Evolutionary conservation across 192 early-diverging fungal species (phyloP), one percentile per base, ranked within the genome.

Genomic region (Phlyctochytrium planicorne): DNA sequence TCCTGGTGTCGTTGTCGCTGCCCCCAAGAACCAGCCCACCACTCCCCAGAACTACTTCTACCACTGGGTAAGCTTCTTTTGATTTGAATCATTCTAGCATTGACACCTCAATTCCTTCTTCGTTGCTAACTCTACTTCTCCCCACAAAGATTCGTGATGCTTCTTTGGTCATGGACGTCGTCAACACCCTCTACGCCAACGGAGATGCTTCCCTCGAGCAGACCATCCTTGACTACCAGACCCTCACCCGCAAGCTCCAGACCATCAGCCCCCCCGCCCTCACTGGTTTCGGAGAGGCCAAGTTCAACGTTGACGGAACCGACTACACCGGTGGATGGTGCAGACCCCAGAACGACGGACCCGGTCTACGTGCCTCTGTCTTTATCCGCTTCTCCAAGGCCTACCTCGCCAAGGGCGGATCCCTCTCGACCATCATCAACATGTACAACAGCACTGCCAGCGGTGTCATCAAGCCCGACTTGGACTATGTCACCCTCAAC

Each of bases 321-420:
- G 64, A 72, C 30, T 90, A 82, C 63, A 78, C 56, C 0, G 60
- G 40, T 0, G 67, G 52, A 27, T 89, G 89, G 89, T 81, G 86
- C 31, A 83, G 87, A 30, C 89, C 89, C 23, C 89, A 90, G 63
- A 83, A 88, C 72, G 89, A 90, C 70, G 87, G 87, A 10, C 89
- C 89, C 30, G 87, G 85, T 3, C 77, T 85, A 30, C 78, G 87
- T 2, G 64, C 63, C 12, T 52, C 63, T 50, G 20, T n/a, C 29
- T 65, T 65, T 29, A 79, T 80, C 2, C 40, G 65, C 10, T 81
- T 83, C 68, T 71, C 75, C 23, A 66, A 78, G 20, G 52, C 60
- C 33, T 83, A 80, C 60, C 34, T 79, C 25, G 65, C 73, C 59
- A 56, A 61, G 24, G 64, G 65, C 33, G 68, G 69, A 31, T 67